Base-by-base conservation (phyloP, 257 asterid genomes). In the Fraxinus pennsylvanica region DNA sequence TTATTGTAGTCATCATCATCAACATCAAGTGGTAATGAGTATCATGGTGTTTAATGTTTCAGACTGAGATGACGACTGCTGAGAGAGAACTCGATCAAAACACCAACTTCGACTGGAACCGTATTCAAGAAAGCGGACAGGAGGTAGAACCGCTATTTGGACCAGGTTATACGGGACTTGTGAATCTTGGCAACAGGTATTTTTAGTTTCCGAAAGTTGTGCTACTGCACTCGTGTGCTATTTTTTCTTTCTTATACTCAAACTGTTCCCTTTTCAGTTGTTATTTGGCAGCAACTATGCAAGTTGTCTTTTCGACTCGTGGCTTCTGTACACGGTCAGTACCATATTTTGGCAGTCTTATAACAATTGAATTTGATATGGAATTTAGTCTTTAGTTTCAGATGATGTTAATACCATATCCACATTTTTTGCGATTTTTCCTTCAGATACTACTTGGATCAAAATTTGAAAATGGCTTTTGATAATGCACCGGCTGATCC, bases 1-100 rank as follows among this genome's bases (percentile, higher is more conserved):
- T 25, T 30, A 17, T 43, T 73, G 30, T 71, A 19, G 70, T 32
- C 74, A 33, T 59, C 8, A 3, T 76, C 41, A 74, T 52, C 12
- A 17, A 75, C 61, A 27, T 12, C 69, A 27, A 22, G 8, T 12
- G 69, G 12, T 59, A 7, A 63, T 12, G 36, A 9, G 70, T 76
- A 66, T 21, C 63, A 73, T 79, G 81, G 33, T 17, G 54, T 21
- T 17, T 80, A 3, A 71, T 86, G 30, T 81, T 77, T 74, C 85
- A 94, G 99, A 96, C 99, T 54, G 98, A 96, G 85, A 89, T 93
- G 99, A 96, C 99, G 6, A 96, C 99, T 76, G 98, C 98, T 74
- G 99, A 96, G 86, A 90, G 93, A 82, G 99, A 96, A 81, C 98
- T 96, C 78, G 99, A 96, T 86, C 98, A 90, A 79, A 96, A 93